Evolutionary conservation across 2,329 filamentous ascomycete genomes (phyloP), one percentile per base, ranked within the genome.

Genomic region (Ophiostoma sp.): DNA sequence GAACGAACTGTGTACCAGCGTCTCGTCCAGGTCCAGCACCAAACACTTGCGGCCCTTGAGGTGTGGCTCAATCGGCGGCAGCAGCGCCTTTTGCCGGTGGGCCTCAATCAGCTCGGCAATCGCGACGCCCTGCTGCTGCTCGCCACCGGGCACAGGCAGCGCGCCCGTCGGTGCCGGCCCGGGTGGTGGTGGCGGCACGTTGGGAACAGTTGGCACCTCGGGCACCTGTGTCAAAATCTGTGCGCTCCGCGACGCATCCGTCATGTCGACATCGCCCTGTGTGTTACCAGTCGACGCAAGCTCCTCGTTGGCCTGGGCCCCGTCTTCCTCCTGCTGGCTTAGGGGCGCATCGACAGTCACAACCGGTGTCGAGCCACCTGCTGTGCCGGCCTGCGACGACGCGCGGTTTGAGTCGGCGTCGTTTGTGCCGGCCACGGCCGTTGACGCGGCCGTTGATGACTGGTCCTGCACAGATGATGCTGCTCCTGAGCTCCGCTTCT

Each of bases 1-100:
- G 81, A 99, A 99, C 74, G 95, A 98, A 78, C 95, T 98, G 81
- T 99, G 95, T 38, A 99, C 95, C 66, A 99, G 81, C 1, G 95
- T 99, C 79, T 99, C 95, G 74, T 99, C 95, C 70, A 99, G 82
- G 81, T 99, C 95, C 63, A 99, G 84, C 18, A 99, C 94, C 55
- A 99, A 81, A 75, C 95, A 99, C 79, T 99, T 99, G 76, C 91
- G 89, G 41, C 93, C 92, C 78, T 90, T 88, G 74, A 95, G 87
- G 73, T 91, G 89, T 40, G 92, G 89, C 55, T 88, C 83, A 72
- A 94, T 85, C 0, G 93, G 89, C n/a, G 93, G 93, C 67, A 99
- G 81, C 47, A 99, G 82, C 79, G 85, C 92, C 74, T 89, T 88
- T 72, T 86, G 86, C 65, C 82, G 79, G 47, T 69, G 67, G 27